Base-by-base conservation (phyloP, 75 land plant genomes). In the Cupressus sempervirens region DNA sequence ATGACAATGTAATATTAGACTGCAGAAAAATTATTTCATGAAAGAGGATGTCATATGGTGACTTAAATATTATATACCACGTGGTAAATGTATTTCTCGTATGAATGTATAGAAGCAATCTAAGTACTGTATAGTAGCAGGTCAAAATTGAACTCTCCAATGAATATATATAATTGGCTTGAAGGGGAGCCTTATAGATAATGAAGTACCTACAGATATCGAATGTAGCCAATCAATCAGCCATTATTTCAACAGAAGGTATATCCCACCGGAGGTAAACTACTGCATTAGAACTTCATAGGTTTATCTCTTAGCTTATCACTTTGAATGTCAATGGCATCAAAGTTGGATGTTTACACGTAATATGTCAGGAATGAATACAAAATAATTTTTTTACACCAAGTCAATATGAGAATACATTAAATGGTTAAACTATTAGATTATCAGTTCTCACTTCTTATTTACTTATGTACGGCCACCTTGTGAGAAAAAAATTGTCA, bases 101-200 rank as follows among this genome's bases (percentile, higher is more conserved):
- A 41, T 43, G 50, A 77, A 77, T 77, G 48, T 75, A 77, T 10
- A 77, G 48, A 8, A 77, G 50, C n/a, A 77, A 70, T 70, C 74
- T 70, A 70, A 26, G 26, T 29, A 77, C 43, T 77, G 81, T 41
- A 77, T 10, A 77, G 30, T 43, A 77, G 50, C 29, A 43, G 9
- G n/a, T 77, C 41, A 48, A 77, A 77, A 10, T 26, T 77, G 50
- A 77, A 41, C 81, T 46, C 12, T 18, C 35, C 35, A 11, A 32
- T 32, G 74, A 70, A 70, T 70, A 35, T 32, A 70, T 10, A 77
- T 9, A 7, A 77, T 23, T 77, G n/a, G 30, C 81, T 43, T 77
- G 48, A 43, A 77, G 2, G 23, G 23, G 48, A 77, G 46, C 46
- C 81, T 0, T 77, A 43, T 77, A 77, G 10, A 43, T 77, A 77